Evolutionary conservation across 305 asterid genomes (phyloP).

Genomic region (Solanum hybrid): DNA sequence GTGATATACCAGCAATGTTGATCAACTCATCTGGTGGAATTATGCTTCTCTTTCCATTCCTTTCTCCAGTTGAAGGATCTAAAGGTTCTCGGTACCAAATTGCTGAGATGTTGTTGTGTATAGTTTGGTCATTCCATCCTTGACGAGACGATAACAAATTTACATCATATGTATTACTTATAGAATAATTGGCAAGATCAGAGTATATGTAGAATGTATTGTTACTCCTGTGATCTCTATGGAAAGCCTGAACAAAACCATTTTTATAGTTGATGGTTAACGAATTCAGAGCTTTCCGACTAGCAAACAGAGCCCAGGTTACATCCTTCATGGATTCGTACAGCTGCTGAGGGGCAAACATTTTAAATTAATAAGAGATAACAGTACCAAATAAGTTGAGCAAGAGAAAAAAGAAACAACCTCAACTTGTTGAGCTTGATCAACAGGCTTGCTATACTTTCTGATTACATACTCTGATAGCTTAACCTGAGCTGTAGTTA

Average conservation of each 20-base stretch:
- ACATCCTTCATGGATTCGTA: constrained; percentile 79
- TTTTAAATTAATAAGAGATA: neutral
- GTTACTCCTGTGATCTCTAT: constrained; percentile 63
- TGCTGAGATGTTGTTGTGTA: constrained; percentile 61
- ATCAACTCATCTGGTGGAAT: constrained; percentile 77
- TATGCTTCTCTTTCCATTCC: constrained; percentile 40
- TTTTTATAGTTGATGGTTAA: constrained; percentile 69
- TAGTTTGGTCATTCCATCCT: constrained; percentile 88
- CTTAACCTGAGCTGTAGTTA: constrained; percentile 83
- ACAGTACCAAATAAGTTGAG: neutral
- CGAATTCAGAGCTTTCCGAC: constrained; percentile 70
- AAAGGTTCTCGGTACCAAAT: constrained; percentile 77
- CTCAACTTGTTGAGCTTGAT: constrained; percentile 79
- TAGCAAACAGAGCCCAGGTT: constrained; percentile 85
- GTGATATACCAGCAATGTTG: constrained; percentile 86
- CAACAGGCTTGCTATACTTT: constrained; percentile 51
- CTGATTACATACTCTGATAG: constrained; percentile 63
- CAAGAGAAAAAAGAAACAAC: constrained; percentile 21
- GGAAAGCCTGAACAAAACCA: constrained; percentile 93
- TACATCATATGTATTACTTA: constrained; percentile 32
- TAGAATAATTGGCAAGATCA: constrained; percentile 69
- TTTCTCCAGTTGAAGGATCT: constrained; percentile 61
- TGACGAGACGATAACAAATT: constrained; percentile 38
- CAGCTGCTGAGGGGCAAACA: constrained; percentile 44
- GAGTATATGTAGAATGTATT: constrained; percentile 76